A percentile compares a stretch with the other conserved stretches of the same genome.
Evolutionary conservation across 305 asterid genomes (phyloP).

Genomic region (Petunia hybrid): DNA sequence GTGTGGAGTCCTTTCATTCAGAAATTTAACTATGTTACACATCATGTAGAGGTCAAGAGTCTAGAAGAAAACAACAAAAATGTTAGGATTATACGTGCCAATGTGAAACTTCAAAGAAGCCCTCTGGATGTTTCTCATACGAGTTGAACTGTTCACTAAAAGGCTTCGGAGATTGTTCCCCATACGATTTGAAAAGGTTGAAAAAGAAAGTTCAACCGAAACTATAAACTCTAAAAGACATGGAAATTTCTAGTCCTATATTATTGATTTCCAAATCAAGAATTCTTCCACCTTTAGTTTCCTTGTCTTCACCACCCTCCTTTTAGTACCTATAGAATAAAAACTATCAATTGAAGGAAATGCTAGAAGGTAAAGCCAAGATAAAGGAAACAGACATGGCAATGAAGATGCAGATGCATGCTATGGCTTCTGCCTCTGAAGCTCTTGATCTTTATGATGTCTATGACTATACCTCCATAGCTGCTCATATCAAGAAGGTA

Average conservation of each 20-base stretch:
- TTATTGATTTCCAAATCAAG: not conserved
- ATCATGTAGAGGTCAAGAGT: too few species aligned
- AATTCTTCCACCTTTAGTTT: not conserved
- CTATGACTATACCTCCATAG: conserved; percentile 42
- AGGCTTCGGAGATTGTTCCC: not conserved
- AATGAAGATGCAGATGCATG: conserved; percentile 48
- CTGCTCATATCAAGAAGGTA: conserved; percentile 30
- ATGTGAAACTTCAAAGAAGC: not conserved
- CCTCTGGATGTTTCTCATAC: not conserved
- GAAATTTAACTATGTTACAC: too few species aligned
- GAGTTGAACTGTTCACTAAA: not conserved
- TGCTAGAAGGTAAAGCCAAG: conserved; percentile 47
- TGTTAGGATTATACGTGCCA: not conserved
- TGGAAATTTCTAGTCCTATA: not conserved
- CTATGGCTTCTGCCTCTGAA: conserved; percentile 47
- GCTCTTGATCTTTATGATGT: conserved; percentile 51
- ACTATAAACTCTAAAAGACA: too few species aligned
- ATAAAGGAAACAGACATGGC: conserved; percentile 42
- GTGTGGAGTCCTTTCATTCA: too few species aligned
- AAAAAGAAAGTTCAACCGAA: not conserved
- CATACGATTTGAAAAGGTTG: not conserved
- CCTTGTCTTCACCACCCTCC: too few species aligned
- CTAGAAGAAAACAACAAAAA: too few species aligned
- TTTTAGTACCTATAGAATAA: too few species aligned
- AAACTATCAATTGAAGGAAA: not conserved